Evolutionary conservation across 495 filamentous ascomycete species (phyloP).

Genomic region (Hypoxylon lenormandii): DNA sequence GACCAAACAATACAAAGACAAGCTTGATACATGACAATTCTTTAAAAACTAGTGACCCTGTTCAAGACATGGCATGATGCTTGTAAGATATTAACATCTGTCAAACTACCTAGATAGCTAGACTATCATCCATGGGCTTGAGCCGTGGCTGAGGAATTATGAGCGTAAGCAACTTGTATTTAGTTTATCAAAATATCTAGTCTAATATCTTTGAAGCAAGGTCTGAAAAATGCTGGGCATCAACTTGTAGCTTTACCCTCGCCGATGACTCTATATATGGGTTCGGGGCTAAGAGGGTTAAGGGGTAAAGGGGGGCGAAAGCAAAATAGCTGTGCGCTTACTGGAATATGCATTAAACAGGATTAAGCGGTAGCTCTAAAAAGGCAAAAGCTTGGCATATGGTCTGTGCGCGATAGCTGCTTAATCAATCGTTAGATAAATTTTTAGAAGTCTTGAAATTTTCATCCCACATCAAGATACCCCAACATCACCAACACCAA

Average conservation of each 20-base stretch:
- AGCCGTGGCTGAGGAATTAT: too few species aligned
- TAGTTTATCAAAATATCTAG: too few species aligned
- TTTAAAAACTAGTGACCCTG: not conserved
- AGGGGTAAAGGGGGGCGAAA: too few species aligned
- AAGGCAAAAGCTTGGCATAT: not conserved
- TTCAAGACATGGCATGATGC: conserved; percentile 6
- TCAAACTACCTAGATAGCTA: not conserved
- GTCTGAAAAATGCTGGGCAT: not conserved
- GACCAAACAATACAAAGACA: not conserved
- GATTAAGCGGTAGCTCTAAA: not conserved
- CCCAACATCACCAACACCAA: not conserved
- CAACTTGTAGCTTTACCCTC: not conserved
- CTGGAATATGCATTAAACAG: conserved; percentile 13
- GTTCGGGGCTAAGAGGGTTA: not conserved
- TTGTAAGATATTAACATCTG: not conserved
- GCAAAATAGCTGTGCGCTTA: not conserved
- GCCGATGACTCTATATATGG: not conserved
- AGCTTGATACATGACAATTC: conserved; percentile 4
- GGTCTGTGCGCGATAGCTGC: conserved; percentile 35
- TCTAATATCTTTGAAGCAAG: too few species aligned
- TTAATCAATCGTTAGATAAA: conserved; percentile 40
- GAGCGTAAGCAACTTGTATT: too few species aligned
- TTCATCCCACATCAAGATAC: conserved; percentile 26
- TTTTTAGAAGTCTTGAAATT: conserved; percentile 25
- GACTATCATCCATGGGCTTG: not conserved